Evolutionary conservation across 495 filamentous ascomycete genomes (phyloP).

Genomic region (Penicillium robsamsonii): DNA sequence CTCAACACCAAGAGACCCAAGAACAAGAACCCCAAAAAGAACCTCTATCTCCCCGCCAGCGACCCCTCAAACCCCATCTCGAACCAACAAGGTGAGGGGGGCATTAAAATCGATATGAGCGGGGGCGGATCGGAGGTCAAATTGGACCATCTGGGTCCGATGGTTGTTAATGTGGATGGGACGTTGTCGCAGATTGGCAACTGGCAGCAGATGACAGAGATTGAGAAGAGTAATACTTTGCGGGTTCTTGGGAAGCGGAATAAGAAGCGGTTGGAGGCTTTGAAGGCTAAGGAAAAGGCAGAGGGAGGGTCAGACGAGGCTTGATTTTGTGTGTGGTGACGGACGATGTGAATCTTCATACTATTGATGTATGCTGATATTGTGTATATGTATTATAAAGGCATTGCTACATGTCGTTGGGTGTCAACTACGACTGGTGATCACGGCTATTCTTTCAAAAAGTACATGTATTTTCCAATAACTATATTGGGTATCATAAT

Average conservation of each 20-base stretch:
- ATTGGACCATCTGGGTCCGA: slow-evolving; percentile 60
- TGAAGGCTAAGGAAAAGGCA: slow-evolving; percentile 38
- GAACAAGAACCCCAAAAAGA: slow-evolving; percentile 14
- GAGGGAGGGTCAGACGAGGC: slow-evolving; percentile 5
- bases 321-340: neutral
- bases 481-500: slow-evolving; percentile 2
- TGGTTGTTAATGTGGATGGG: slow-evolving; percentile 68
- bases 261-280: slow-evolving; percentile 53
- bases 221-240: slow-evolving; percentile 60
- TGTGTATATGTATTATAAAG: neutral
- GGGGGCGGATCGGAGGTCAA: slow-evolving; percentile 44
- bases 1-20: slow-evolving; percentile 11
- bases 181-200: slow-evolving; percentile 63
- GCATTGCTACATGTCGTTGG: neutral
- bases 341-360: neutral
- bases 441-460: neutral
- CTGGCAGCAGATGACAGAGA: slow-evolving; percentile 64
- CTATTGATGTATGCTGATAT: neutral
- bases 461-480: neutral
- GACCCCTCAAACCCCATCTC: slow-evolving; percentile 13
- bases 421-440: neutral
- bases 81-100: slow-evolving; percentile 9
- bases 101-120: slow-evolving; percentile 46
- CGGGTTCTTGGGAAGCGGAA: slow-evolving; percentile 63
- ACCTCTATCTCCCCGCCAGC: slow-evolving; percentile 31